Base-by-base conservation (phyloP, 2,329 filamentous ascomycete species). In the Grosmannia huntii region DNA sequence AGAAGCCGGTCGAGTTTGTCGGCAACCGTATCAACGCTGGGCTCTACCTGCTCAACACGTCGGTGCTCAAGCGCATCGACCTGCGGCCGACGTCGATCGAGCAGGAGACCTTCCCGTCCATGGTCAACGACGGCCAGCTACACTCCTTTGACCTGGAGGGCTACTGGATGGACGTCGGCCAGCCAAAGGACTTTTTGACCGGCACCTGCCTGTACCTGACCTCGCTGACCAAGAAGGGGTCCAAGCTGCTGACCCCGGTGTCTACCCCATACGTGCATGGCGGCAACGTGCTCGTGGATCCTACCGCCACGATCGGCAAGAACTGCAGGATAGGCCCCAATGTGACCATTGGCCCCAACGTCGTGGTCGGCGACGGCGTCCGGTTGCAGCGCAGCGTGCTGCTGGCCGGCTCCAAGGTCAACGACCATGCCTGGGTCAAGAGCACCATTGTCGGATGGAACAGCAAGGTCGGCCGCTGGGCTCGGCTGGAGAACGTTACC, bases 151-250 rank as follows among this genome's bases (percentile, higher is more conserved):
- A 97, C 70, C 83, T 97, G 33, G 90, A 96, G 65, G 90, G 92
- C 66, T 97, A 95, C 83, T 97, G 92, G 92, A 97, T 97, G 92
- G 92, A 97, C 67, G 90, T 99, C 64, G 92, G 92, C 67, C 92
- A 99, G 76, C 92, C 92, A 66, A 99, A 97, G 79, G 92, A 99
- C 71, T 99, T 97, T 82, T 79, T 99, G 58, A 90, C 87, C 25
- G 92, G 92, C 62, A 97, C 94, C 62, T 97, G 92, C 76, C 81
- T 99, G 62, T 97, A 96, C 77, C 88, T 99, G 56, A 90, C 89
- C 53, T 95, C 90, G 4, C 82, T 97, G 61, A 82, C 90, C 60
- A 96, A 96, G 83, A 90, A 88, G 76, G 84, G 85, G 70, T 89
- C 89, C 69, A 91, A 95, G 76, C 80, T 88, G 61, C 87, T 97